Conservation (phyloP, 139 green algal genomes). For the Yamagishiella unicocca region DNA sequence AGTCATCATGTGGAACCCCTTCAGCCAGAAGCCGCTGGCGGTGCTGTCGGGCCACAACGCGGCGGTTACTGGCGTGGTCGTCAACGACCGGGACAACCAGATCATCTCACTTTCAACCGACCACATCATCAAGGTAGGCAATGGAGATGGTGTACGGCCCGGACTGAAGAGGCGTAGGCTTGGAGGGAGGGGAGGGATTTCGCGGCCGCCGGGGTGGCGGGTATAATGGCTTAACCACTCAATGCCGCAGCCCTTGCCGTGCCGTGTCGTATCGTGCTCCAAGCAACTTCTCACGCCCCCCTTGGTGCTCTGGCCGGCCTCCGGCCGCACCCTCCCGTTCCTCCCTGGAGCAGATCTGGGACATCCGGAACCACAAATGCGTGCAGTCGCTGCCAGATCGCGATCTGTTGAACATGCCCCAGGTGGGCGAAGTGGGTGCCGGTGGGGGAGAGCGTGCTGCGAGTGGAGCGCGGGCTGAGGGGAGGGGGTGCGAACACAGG, state of each 20-base stretch:
- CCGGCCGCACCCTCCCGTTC: neutral
- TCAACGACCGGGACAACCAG: slow-evolving; percentile 82
- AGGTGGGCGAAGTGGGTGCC: too few relatives aligned
- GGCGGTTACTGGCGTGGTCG: slow-evolving; percentile 65
- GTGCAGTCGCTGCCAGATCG: slow-evolving; percentile 78
- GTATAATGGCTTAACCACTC: too few relatives aligned
- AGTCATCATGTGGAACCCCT: slow-evolving; percentile 87
- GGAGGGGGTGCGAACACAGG: neutral
- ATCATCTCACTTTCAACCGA: slow-evolving; percentile 77
- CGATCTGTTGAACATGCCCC: slow-evolving; percentile 41
- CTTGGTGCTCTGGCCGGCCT: too few relatives aligned
- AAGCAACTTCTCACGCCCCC: too few relatives aligned
- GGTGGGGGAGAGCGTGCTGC: too few relatives aligned
- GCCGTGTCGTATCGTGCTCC: too few relatives aligned
- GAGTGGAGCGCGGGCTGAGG: too few relatives aligned
- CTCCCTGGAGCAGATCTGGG: slow-evolving; percentile 69
- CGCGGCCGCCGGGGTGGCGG: too few relatives aligned
- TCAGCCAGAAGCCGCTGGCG: slow-evolving; percentile 70
- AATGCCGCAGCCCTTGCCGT: too few relatives aligned
- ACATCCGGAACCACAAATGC: slow-evolving; percentile 83
- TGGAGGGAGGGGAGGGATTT: too few relatives aligned
- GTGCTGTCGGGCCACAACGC: slow-evolving; percentile 72
- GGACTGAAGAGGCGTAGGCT: too few relatives aligned
- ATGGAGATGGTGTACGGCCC: too few relatives aligned
- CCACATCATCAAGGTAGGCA: slow-evolving; percentile 75